phyloP scores from a whole-genome alignment of 1,284 basidiomycete genomes.

The Fomitopsis schrenkii region DNA sequence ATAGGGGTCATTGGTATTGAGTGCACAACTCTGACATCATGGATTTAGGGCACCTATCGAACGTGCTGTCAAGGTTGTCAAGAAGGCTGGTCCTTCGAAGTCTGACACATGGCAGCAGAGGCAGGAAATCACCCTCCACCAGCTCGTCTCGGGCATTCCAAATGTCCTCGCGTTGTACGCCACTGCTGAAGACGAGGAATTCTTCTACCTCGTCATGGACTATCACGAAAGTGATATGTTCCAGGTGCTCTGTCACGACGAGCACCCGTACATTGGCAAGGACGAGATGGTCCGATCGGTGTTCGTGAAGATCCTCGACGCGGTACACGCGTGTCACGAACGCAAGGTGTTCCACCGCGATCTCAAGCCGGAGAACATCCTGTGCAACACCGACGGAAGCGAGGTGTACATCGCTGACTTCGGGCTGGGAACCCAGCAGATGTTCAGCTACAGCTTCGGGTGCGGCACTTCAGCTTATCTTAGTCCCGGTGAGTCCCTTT shows the following conservation, averaged over 20 bases:
- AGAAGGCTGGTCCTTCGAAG: constrained; percentile 14
- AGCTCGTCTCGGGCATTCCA: constrained; percentile 51
- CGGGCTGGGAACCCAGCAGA: constrained; percentile 59
- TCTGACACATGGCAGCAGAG: constrained; percentile 8
- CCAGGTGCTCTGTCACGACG: constrained; percentile 50
- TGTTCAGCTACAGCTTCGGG: constrained; percentile 47
- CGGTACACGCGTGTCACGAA: constrained; percentile 57
- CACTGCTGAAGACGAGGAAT: constrained; percentile 51
- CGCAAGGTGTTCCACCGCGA: constrained; percentile 68
- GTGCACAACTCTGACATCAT: background rate
- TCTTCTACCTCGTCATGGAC: constrained; percentile 61
- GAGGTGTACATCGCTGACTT: constrained; percentile 63
- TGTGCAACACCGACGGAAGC: constrained; percentile 45
- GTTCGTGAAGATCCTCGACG: constrained; percentile 60
- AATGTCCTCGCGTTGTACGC: constrained; percentile 58
- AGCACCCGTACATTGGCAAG: constrained; percentile 40
- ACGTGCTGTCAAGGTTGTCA: constrained; percentile 27
- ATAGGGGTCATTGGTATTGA: no score
- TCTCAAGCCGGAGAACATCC: constrained; percentile 74
- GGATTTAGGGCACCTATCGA: constrained; percentile 1
- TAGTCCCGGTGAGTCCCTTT: constrained; percentile 43
- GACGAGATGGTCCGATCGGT: constrained; percentile 47
- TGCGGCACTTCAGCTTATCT: constrained; percentile 52
- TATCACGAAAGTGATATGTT: constrained; percentile 65
- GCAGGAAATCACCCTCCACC: constrained; percentile 40